Evolutionary conservation across 495 filamentous ascomycete species (phyloP).

Genomic region (Xylaria scruposa): DNA sequence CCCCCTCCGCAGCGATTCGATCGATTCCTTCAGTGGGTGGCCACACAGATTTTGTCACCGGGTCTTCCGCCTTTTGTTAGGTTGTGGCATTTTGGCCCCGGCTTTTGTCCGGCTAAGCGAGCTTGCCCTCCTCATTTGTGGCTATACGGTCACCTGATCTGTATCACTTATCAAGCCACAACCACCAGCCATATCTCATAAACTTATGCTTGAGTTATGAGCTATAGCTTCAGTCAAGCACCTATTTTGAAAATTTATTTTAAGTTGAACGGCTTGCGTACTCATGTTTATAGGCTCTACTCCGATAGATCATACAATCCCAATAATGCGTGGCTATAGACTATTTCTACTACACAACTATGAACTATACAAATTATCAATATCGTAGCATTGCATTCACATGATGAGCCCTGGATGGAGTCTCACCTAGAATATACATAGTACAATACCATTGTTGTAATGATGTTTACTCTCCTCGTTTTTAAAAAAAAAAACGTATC

Average conservation of each 20-base stretch:
- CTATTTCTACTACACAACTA: background rate
- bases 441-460: background rate
- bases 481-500: background rate
- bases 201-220: too few species aligned
- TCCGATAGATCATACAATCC: background rate
- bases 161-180: conserved; percentile 14
- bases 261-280: background rate
- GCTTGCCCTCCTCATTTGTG: conserved; percentile 21
- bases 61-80: conserved; percentile 20
- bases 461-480: background rate
- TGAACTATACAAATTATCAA: background rate
- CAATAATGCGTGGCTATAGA: too few species aligned
- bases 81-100: conserved; percentile 40
- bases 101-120: conserved; percentile 42
- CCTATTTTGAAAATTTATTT: background rate
- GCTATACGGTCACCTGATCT: conserved; percentile 35
- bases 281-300: background rate
- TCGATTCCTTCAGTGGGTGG: conserved; percentile 11
- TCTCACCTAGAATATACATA: background rate
- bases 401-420: background rate
- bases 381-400: background rate
- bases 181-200: too few species aligned
- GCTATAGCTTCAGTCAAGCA: too few species aligned
- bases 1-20: conserved; percentile 33
- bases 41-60: conserved; percentile 33